phyloP scores from a whole-genome alignment of 2,329 filamentous ascomycete species.

The Colletotrichum sp. region DNA sequence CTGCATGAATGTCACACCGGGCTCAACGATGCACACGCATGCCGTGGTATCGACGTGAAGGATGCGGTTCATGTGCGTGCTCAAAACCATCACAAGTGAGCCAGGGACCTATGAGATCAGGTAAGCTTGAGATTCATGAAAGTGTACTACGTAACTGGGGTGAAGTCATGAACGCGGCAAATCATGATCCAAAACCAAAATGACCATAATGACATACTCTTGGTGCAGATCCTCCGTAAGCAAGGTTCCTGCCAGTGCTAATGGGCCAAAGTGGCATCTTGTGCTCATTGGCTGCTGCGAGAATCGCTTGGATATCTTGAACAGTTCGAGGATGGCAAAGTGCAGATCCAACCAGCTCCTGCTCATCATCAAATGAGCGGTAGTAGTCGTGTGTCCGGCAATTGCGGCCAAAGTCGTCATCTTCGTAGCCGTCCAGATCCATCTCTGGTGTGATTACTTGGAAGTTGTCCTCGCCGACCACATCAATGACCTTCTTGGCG shows the following conservation, averaged over 20 bases:
- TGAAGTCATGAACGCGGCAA: not conserved
- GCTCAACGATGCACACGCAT: slow-evolving; percentile 57
- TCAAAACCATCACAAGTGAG: slow-evolving; percentile 54
- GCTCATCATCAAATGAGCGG: slow-evolving; percentile 11
- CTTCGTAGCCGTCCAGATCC: slow-evolving; percentile 3
- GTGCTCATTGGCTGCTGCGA: slow-evolving; percentile 45
- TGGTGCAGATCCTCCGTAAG: slow-evolving; percentile 59
- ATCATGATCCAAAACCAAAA: accelerated
- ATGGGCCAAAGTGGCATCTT: slow-evolving; percentile 54
- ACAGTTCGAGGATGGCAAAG: slow-evolving; percentile 24
- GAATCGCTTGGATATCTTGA: slow-evolving; percentile 41
- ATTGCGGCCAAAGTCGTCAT: slow-evolving; percentile 9
- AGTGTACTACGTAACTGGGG: too few species aligned
- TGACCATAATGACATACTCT: slow-evolving; percentile 27
- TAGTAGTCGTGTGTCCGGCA: slow-evolving; percentile 13
- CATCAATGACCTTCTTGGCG: not conserved
- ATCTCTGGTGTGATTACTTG: not conserved
- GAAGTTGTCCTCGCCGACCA: not conserved
- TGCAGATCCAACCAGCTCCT: not conserved
- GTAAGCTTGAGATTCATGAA: accelerated
- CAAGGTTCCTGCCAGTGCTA: slow-evolving; percentile 54
- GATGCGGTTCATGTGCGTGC: slow-evolving; percentile 57
- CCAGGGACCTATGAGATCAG: slow-evolving; percentile 42
- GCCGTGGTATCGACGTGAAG: slow-evolving; percentile 54
- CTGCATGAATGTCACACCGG: slow-evolving; percentile 58